A percentile compares a stretch with the other conserved stretches of the same genome.
phyloP scores from a whole-genome alignment of 305 asterid species.

The Fraxinus latifolia region DNA sequence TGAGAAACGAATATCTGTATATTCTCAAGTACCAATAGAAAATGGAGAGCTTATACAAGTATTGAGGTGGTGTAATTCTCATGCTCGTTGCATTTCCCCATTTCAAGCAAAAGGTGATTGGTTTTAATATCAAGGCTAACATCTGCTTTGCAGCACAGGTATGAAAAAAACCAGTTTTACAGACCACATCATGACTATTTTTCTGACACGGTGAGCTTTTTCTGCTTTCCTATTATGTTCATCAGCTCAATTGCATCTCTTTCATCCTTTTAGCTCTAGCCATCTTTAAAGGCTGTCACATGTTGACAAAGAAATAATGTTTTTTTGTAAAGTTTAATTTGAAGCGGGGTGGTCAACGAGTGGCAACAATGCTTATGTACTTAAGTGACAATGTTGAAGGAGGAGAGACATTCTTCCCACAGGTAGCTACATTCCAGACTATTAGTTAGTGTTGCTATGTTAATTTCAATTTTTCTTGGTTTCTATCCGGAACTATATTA shows the following conservation, averaged over 20 bases:
- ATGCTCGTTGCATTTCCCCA: background rate
- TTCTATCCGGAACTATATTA: background rate
- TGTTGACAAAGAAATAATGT: slow-evolving; percentile 5
- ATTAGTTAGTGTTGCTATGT: slow-evolving; percentile 4
- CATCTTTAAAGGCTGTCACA: background rate
- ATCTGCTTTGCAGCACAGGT: slow-evolving; percentile 81
- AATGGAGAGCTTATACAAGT: slow-evolving; percentile 93
- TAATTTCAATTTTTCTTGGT: background rate
- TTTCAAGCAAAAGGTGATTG: slow-evolving; percentile 19
- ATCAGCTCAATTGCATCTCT: slow-evolving; percentile 2
- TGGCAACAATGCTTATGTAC: slow-evolving; percentile 91
- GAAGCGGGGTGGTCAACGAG: slow-evolving; percentile 86
- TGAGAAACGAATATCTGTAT: slow-evolving; percentile 82
- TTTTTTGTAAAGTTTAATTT: slow-evolving; percentile 60
- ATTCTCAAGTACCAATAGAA: slow-evolving; percentile 78
- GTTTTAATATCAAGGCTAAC: slow-evolving; percentile 59
- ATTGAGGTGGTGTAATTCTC: slow-evolving; percentile 47
- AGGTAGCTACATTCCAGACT: slow-evolving; percentile 39
- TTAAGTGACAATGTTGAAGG: slow-evolving; percentile 82
- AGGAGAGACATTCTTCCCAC: slow-evolving; percentile 88
- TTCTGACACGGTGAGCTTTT: slow-evolving; percentile 63
- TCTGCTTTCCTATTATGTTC: slow-evolving; percentile 14
- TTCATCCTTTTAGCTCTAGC: slow-evolving; percentile 11
- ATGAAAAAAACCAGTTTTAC: slow-evolving; percentile 73
- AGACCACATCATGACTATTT: slow-evolving; percentile 86